Conservation (phyloP, 768 basidiomycete species). For the Naematelia aurantialba region DNA sequence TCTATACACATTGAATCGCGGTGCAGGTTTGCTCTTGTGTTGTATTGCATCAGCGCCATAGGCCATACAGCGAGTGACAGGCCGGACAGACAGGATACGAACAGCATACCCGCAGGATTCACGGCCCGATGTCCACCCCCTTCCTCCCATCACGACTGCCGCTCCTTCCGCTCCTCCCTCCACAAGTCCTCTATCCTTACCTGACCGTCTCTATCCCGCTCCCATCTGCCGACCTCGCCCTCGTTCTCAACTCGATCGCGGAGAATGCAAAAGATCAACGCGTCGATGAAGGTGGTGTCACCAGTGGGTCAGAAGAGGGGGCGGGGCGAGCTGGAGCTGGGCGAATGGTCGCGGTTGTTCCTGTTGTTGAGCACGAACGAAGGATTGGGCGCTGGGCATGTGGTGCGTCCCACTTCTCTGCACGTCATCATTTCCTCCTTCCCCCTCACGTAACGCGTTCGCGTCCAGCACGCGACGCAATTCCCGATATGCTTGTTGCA, state of each 20-base stretch:
- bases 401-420: slow-evolving; percentile 19
- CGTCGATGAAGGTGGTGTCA: slow-evolving; percentile 13
- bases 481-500: too few relatives aligned
- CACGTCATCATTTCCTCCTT: too few relatives aligned
- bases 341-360: slow-evolving; percentile 29
- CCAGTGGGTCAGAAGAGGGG: too few relatives aligned
- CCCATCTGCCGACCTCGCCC: slow-evolving; percentile 58
- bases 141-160: slow-evolving; percentile 56
- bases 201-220: slow-evolving; percentile 68
- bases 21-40: neutral
- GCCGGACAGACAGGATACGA: neutral
- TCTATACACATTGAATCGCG: too few relatives aligned
- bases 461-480: too few relatives aligned
- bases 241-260: slow-evolving; percentile 64
- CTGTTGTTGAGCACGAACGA: slow-evolving; percentile 39
- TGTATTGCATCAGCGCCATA: too few relatives aligned
- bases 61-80: too few relatives aligned
- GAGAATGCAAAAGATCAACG: slow-evolving; percentile 58
- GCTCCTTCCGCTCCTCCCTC: slow-evolving; percentile 66
- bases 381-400: slow-evolving; percentile 41
- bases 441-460: too few relatives aligned
- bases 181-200: slow-evolving; percentile 70
- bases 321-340: too few relatives aligned
- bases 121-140: slow-evolving; percentile 17
- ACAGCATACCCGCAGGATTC: too few relatives aligned